These are phyloP conservation scores for Hypoxylon sp. DNA, from an alignment of 2,329 filamentous ascomycete genomes.

Conservation along the genomic window DNA sequence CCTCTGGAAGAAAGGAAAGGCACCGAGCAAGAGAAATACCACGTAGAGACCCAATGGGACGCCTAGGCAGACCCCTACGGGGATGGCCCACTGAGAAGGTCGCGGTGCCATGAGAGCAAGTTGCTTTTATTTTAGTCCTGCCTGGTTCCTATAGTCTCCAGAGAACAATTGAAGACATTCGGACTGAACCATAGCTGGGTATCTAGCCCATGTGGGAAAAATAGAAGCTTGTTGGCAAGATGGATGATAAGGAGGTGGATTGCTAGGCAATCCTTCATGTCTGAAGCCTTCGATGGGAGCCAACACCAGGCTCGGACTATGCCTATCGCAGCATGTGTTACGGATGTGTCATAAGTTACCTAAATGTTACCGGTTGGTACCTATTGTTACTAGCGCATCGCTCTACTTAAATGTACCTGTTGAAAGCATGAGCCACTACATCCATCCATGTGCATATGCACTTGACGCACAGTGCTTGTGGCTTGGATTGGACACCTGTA, in stretches of 20 bases:
- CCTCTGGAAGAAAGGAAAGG: constrained; percentile 81
- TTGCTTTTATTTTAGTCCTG: not conserved
- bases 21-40: constrained; percentile 74
- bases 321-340: no score
- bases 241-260: not conserved
- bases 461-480: not conserved
- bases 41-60: constrained; percentile 76
- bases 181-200: not conserved
- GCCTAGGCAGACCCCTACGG: constrained; percentile 67
- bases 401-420: not conserved
- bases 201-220: not conserved
- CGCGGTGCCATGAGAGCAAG: constrained; percentile 51
- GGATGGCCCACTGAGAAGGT: constrained; percentile 54
- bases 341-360: no score
- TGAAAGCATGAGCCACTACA: not conserved
- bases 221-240: not conserved
- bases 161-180: not conserved
- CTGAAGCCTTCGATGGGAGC: no score
- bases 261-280: not conserved
- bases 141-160: not conserved
- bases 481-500: no score
- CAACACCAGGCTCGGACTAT: no score
- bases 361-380: no score
- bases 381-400: no score
- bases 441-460: not conserved